Evolutionary conservation across 2,329 filamentous ascomycete genomes (phyloP).

Genomic region (Fusarium transvaalense): DNA sequence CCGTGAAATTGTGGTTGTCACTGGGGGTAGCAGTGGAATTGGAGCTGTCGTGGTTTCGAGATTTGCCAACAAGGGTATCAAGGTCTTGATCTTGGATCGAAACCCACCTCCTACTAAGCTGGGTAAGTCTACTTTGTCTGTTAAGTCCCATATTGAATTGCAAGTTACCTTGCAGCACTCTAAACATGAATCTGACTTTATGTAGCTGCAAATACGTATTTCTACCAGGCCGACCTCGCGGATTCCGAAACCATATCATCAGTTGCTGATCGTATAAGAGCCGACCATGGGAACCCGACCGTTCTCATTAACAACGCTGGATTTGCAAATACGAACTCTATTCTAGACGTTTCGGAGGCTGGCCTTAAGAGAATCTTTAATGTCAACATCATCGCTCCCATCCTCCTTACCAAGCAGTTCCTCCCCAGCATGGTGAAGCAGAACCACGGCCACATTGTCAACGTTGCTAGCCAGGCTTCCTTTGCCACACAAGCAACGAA

Average conservation of each 20-base stretch:
- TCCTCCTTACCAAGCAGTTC: constrained; percentile 71
- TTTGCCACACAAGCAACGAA: constrained; percentile 69
- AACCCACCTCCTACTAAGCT: not conserved
- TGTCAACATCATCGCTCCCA: constrained; percentile 74
- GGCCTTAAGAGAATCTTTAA: constrained; percentile 56
- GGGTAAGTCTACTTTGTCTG: not conserved
- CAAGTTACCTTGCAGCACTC: not conserved
- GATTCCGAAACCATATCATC: not conserved
- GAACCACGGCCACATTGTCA: constrained; percentile 78
- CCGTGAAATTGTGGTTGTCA: not conserved
- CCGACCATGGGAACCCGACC: not conserved
- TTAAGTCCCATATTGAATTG: not conserved
- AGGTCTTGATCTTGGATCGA: not conserved
- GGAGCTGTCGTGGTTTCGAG: not conserved
- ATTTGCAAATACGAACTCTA: not conserved
- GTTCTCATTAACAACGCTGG: constrained; percentile 1
- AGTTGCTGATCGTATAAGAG: not conserved
- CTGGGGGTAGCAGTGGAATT: constrained; percentile 7
- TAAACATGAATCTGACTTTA: not conserved
- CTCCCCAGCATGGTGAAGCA: constrained; percentile 68
- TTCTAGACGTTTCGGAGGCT: not conserved
- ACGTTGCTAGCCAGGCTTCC: constrained; percentile 72
- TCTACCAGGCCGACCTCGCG: constrained; percentile 3
- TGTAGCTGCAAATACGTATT: not conserved
- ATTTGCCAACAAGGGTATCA: not conserved